Percentiles rank a stretch among this genome's conserved stretches.
Evolutionary conservation across 2,329 filamentous ascomycete genomes (phyloP).

Genomic region (Fusarium luffae): DNA sequence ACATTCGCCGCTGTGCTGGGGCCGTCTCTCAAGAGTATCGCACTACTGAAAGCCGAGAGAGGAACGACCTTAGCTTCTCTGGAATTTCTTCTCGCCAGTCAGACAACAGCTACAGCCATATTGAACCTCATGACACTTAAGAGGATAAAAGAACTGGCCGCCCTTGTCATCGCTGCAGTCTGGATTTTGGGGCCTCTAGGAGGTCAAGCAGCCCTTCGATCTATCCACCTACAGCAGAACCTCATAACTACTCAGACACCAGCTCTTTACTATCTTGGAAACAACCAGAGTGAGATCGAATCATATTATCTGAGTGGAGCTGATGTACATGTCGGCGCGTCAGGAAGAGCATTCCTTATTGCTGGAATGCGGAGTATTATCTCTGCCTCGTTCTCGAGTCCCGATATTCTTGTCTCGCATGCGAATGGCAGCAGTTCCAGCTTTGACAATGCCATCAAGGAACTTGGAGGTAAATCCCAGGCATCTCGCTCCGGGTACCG

Average conservation of each 20-base stretch:
- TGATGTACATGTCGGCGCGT: rapidly evolving
- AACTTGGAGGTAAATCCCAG: neutral
- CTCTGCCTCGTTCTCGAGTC: neutral
- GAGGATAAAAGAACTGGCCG: rapidly evolving
- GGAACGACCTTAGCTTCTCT: neutral
- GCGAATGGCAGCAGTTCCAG: neutral
- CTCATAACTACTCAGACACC: neutral
- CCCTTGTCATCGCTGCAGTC: no score
- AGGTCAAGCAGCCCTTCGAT: constrained; percentile 3
- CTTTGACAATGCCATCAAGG: neutral
- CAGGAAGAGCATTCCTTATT: no score
- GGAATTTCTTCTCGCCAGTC: neutral
- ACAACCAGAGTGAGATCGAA: neutral
- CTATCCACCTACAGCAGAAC: neutral
- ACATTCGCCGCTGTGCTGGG: constrained; percentile 11
- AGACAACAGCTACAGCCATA: no score
- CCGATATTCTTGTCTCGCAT: neutral
- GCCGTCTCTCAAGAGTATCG: neutral
- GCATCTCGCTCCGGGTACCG: neutral
- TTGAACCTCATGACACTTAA: rapidly evolving
- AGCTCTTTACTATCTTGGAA: neutral
- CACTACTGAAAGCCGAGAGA: neutral
- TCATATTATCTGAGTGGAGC: no score
- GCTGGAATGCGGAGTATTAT: neutral
- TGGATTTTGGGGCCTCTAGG: constrained; percentile 1